These are phyloP conservation scores for Candida sithepensis DNA, from an alignment of 805 yeast genomes.

Conservation along the genomic window DNA sequence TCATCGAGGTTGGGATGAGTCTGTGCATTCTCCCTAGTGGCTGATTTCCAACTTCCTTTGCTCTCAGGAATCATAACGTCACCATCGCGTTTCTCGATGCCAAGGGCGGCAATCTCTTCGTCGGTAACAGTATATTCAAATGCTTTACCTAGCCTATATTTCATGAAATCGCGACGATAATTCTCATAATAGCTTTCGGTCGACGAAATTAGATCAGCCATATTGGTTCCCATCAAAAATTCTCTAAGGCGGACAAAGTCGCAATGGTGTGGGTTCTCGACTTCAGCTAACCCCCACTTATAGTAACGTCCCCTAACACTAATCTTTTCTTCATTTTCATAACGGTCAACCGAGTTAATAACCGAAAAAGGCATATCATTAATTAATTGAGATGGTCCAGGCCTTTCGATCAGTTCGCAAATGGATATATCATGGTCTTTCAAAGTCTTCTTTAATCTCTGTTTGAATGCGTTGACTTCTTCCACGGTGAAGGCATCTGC, in stretches of 20 bases:
- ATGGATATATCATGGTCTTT: slow-evolving; percentile 52
- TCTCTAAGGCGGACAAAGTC: slow-evolving; percentile 68
- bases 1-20: slow-evolving; percentile 28
- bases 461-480: slow-evolving; percentile 55
- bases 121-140: slow-evolving; percentile 21
- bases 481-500: slow-evolving; percentile 66
- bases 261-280: slow-evolving; percentile 72
- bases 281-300: slow-evolving; percentile 84
- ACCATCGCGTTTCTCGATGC: slow-evolving; percentile 16
- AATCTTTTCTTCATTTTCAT: slow-evolving; percentile 40
- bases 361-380: slow-evolving; percentile 64
- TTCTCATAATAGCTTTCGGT: slow-evolving; percentile 77
- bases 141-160: slow-evolving; percentile 29
- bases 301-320: slow-evolving; percentile 71
- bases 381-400: slow-evolving; percentile 33
- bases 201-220: slow-evolving; percentile 73
- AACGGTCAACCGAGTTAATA: slow-evolving; percentile 59
- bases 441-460: slow-evolving; percentile 46
- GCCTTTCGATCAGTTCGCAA: slow-evolving; percentile 45
- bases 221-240: slow-evolving; percentile 61
- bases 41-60: slow-evolving; percentile 25
- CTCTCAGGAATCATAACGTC: slow-evolving; percentile 22
- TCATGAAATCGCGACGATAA: slow-evolving; percentile 57
- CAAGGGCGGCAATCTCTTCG: slow-evolving; percentile 18
- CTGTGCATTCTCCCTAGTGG: slow-evolving; percentile 13